Evolutionary conservation across 2,329 filamentous ascomycete species (phyloP), one percentile per base, ranked within the genome.

Genomic region (Atkinsonella hypoxylon): DNA sequence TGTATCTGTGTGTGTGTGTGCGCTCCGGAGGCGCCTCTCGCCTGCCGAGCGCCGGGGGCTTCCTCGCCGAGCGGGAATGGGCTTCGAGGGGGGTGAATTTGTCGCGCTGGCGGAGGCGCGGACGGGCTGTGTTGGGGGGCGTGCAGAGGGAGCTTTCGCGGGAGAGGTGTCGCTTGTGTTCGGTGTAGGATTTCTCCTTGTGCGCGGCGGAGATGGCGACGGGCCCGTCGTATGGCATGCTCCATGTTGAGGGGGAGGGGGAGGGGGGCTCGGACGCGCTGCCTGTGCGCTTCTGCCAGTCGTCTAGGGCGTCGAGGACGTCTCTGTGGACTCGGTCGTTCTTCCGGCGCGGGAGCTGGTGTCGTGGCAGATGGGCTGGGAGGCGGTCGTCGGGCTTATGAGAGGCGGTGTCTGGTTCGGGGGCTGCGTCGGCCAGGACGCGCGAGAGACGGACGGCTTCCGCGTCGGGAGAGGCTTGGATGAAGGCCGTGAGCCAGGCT

Each of bases 341-440:
- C 1, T 77, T 71, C 8, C 66, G 64, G 0, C 70, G 69, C 0
- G 89, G 89, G 39, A 95, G 78, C 3, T 93, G 72, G 48, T 84
- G 76, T 40, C 88, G 75, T 1, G 87, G 83, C 2, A 95, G 74
- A 57, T 89, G 83, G 56, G 87, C 89, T 0, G 89, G 89, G 50
- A 94, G 83, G 2, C 85, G 74, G 64, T 90, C 86, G 77, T 80
- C 55, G 75, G 78, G 81, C 12, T 8, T 6, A 8, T 10, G 26
- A 42, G 17, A 30, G 17, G 38, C 9, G n/a, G 22, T 12, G 51
- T 52, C 51, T 4, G 69, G 67, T 31, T 74, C 67, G 58, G 94
- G 85, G 0, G 87, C 85, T 65, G 90, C 79, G 43, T 83, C 76
- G 3, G 80, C 65, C 3, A 90, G 78, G 20, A 88, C 79, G 51